Evolutionary conservation across 345 rosid species (phyloP).

Genomic region (Rhizophora apiculata): DNA sequence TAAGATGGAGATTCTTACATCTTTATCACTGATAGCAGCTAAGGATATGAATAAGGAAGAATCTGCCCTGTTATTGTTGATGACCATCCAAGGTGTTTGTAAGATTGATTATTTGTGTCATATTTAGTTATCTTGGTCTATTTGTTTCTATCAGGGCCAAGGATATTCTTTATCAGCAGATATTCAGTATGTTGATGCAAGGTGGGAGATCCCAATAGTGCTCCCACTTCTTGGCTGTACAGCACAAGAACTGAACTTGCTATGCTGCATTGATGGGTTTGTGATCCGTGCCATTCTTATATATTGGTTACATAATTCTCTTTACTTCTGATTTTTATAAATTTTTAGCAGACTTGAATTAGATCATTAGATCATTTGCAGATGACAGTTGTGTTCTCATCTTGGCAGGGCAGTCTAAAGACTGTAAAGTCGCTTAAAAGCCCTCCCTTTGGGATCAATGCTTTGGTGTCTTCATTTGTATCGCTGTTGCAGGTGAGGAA

Average conservation of each 20-base stretch:
- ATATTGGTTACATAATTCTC: background rate
- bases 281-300: conserved; percentile 17
- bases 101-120: background rate
- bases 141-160: conserved; percentile 57
- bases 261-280: conserved; percentile 75
- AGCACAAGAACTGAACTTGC: conserved; percentile 56
- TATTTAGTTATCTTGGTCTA: background rate
- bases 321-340: background rate
- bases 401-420: conserved; percentile 86
- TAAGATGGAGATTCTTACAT: background rate
- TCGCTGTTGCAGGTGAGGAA: conserved; percentile 63
- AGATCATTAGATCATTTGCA: background rate
- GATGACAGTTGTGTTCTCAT: conserved; percentile 36
- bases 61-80: background rate
- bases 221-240: conserved; percentile 89
- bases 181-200: conserved; percentile 82
- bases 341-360: background rate
- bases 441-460: conserved; percentile 60
- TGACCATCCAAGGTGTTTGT: background rate
- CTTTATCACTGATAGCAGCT: background rate
- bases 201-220: conserved; percentile 77
- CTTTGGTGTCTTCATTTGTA: conserved; percentile 79
- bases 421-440: conserved; percentile 41
- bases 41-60: background rate
- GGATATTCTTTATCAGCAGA: conserved; percentile 97